phyloP scores from a whole-genome alignment of 495 filamentous ascomycete genomes.

The Neurospora intermedia region DNA sequence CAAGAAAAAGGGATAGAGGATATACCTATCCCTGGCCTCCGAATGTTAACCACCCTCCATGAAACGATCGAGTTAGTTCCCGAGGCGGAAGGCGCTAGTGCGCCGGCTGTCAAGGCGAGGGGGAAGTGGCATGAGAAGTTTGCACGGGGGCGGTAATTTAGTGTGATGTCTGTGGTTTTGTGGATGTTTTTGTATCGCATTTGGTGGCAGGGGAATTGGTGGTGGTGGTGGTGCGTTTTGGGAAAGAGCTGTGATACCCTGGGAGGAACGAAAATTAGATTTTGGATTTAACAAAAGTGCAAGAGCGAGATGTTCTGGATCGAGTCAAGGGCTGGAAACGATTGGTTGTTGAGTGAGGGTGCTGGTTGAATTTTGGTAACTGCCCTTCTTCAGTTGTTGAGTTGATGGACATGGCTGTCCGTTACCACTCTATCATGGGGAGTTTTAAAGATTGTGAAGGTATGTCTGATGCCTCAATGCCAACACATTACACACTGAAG shows the following conservation, averaged over 20 bases:
- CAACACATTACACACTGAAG: too few relatives aligned
- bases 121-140: conserved; percentile 91
- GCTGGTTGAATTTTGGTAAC: background rate
- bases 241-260: background rate
- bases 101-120: conserved; percentile 35
- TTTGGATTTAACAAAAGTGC: background rate
- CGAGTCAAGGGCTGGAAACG: background rate
- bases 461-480: too few relatives aligned
- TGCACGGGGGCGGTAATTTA: conserved; percentile 33
- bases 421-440: too few relatives aligned
- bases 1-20: background rate
- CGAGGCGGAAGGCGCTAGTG: conserved; percentile 18
- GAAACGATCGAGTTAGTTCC: conserved; percentile 61
- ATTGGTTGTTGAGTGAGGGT: background rate
- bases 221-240: background rate
- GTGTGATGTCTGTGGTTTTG: conserved; percentile 15
- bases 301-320: background rate
- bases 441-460: too few relatives aligned
- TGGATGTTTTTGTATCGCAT: too few relatives aligned
- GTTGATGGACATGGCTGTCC: background rate
- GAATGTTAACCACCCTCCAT: conserved; percentile 56
- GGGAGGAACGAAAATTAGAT: background rate
- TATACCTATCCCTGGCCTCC: conserved; percentile 33
- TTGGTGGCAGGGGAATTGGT: too few relatives aligned
- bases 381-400: background rate